A percentile compares a stretch with the other conserved stretches of the same genome.
Evolutionary conservation across 306 rosid species (phyloP).

Genomic region (Abrus pulchellus): DNA sequence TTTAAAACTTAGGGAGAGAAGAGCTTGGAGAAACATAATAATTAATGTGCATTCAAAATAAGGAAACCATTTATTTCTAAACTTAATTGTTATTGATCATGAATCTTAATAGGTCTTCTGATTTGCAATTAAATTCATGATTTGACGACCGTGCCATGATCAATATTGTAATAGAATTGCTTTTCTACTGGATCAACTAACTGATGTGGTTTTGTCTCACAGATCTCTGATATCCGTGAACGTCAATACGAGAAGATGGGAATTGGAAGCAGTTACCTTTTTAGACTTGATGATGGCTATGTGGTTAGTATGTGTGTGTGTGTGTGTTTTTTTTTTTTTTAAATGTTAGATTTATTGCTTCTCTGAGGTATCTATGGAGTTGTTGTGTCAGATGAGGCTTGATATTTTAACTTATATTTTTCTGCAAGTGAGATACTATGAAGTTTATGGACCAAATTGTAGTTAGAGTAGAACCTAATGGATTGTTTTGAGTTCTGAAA

Average conservation of each 20-base stretch:
- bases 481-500: conserved; percentile 16
- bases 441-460: conserved; percentile 12
- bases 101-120: conserved; percentile 30
- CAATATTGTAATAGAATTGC: conserved; percentile 10
- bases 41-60: not conserved
- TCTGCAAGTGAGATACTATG: conserved; percentile 22
- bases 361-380: conserved; percentile 14
- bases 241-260: conserved; percentile 93
- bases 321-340: not conserved
- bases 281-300: conserved; percentile 95
- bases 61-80: conserved; percentile 1
- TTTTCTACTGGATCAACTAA: not conserved
- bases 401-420: conserved; percentile 22
- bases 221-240: conserved; percentile 98
- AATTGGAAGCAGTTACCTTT: conserved; percentile 98
- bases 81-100: conserved; percentile 14
- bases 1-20: not conserved
- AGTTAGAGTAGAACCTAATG: conserved; percentile 1
- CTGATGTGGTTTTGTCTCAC: conserved; percentile 37
- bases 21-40: not conserved
- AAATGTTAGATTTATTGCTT: conserved; percentile 30
- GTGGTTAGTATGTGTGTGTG: conserved; percentile 80
- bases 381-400: conserved; percentile 18
- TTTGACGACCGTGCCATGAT: conserved; percentile 1
- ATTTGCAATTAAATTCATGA: conserved; percentile 3